These are phyloP conservation scores for Termitomyces titanicus DNA, from an alignment of 768 basidiomycete genomes.

Conservation along the genomic window DNA sequence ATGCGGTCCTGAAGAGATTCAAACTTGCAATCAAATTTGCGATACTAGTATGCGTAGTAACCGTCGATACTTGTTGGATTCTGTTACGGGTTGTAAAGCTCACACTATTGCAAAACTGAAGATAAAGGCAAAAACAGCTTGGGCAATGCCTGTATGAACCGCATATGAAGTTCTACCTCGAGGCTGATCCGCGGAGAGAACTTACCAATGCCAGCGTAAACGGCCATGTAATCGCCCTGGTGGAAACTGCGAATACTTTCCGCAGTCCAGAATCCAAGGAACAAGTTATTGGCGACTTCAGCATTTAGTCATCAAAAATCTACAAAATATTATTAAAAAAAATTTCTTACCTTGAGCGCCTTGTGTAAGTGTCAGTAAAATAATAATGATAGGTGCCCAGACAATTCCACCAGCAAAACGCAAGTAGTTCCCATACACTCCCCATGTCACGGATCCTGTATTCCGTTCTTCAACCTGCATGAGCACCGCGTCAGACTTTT, in stretches of 20 bases:
- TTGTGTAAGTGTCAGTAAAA: conserved; percentile 42
- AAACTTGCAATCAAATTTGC: conserved; percentile 38
- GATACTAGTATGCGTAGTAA: conserved; percentile 24
- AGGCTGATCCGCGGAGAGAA: neutral
- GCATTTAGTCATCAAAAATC: neutral
- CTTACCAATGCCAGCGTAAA: conserved; percentile 43
- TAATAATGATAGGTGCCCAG: conserved; percentile 44
- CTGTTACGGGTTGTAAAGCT: conserved; percentile 5
- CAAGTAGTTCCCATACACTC: conserved; percentile 46
- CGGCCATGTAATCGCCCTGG: conserved; percentile 67
- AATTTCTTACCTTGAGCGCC: conserved; percentile 46
- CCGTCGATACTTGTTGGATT: neutral
- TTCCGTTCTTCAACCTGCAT: conserved; percentile 58
- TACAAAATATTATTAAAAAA: no score
- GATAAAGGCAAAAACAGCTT: conserved; percentile 48
- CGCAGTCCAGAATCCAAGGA: conserved; percentile 73
- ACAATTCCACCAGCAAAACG: conserved; percentile 41
- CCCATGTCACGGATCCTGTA: conserved; percentile 48
- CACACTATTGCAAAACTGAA: conserved; percentile 49
- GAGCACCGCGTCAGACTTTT: conserved; percentile 26
- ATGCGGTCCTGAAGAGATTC: conserved; percentile 51
- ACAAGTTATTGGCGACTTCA: conserved; percentile 58
- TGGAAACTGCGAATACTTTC: conserved; percentile 48
- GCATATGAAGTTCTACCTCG: neutral
- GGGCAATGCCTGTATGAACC: conserved; percentile 35